A percentile compares a stretch with the other conserved stretches of the same genome.
Conservation (phyloP, 306 rosid genomes). For the Casuarina equisetifolia region DNA sequence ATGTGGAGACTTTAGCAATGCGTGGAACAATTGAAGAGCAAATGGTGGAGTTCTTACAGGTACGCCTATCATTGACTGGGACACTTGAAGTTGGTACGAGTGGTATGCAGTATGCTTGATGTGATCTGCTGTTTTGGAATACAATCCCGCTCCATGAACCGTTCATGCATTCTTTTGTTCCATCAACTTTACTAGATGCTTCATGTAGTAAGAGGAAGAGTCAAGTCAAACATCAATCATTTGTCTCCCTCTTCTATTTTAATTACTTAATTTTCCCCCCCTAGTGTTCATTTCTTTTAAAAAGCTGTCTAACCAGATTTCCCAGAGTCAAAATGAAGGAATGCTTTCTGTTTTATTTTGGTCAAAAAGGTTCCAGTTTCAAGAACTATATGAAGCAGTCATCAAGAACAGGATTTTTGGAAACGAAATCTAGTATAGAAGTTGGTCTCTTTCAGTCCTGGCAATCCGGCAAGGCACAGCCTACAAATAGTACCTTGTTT, state of each 20-base stretch:
- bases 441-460: not conserved
- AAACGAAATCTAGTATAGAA: not conserved
- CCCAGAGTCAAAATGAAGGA: too few species aligned
- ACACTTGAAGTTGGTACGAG: not conserved
- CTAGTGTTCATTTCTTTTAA: too few species aligned
- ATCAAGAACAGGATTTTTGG: not conserved
- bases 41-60: constrained; percentile 84
- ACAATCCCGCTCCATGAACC: not conserved
- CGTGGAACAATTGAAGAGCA: constrained; percentile 95
- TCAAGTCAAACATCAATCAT: not conserved
- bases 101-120: constrained; percentile 5
- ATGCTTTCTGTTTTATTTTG: not conserved
- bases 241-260: too few species aligned
- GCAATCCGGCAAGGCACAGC: not conserved
- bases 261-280: too few species aligned
- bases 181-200: not conserved
- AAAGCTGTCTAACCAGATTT: too few species aligned
- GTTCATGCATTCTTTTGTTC: not conserved
- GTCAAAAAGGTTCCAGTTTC: too few species aligned
- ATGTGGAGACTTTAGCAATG: constrained; percentile 93
- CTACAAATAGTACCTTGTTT: not conserved
- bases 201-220: not conserved
- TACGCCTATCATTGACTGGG: constrained; percentile 22
- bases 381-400: not conserved
- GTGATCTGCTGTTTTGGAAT: not conserved